phyloP scores from a whole-genome alignment of 2,329 filamentous ascomycete genomes.

The Aspergillus sp. region DNA sequence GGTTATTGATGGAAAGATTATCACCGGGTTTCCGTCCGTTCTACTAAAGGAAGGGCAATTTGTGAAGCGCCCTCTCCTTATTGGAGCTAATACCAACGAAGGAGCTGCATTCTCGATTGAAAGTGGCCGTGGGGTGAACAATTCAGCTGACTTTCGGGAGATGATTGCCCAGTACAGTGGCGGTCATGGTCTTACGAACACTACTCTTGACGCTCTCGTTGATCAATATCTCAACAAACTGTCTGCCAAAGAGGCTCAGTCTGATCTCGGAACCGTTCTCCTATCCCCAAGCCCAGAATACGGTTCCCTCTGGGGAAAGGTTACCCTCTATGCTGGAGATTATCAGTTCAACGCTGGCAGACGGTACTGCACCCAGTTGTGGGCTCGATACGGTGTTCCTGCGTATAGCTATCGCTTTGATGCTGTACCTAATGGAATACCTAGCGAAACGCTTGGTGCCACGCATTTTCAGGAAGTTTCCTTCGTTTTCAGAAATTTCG shows the following conservation, averaged over 20 bases:
- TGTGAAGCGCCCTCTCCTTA: slow-evolving; percentile 4
- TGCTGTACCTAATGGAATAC: slow-evolving; percentile 3
- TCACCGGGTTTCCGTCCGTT: neutral
- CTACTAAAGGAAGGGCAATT: slow-evolving; percentile 2
- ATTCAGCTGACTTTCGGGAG: neutral
- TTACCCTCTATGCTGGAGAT: slow-evolving; percentile 7
- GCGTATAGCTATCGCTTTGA: slow-evolving; percentile 11
- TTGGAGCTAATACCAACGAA: slow-evolving; percentile 7
- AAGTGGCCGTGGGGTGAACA: neutral
- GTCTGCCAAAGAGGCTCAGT: neutral
- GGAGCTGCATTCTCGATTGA: slow-evolving; percentile 1
- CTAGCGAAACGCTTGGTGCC: slow-evolving; percentile 2
- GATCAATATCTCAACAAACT: neutral
- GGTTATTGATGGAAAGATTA: slow-evolving; percentile 5
- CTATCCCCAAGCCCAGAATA: slow-evolving; percentile 3
- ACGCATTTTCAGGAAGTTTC: slow-evolving; percentile 6
- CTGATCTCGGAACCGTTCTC: neutral
- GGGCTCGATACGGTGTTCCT: slow-evolving; percentile 3
- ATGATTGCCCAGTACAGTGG: neutral
- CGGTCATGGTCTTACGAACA: neutral
- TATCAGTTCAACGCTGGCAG: slow-evolving; percentile 8
- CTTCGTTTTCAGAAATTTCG: slow-evolving; percentile 5
- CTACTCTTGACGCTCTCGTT: neutral
- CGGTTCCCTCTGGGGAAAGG: slow-evolving; percentile 6
- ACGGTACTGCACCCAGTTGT: slow-evolving; percentile 6